A percentile compares a stretch with the other conserved stretches of the same genome.
Conservation (phyloP, 2,329 filamentous ascomycete genomes). For the Stagonosporopsis vannaccii region DNA sequence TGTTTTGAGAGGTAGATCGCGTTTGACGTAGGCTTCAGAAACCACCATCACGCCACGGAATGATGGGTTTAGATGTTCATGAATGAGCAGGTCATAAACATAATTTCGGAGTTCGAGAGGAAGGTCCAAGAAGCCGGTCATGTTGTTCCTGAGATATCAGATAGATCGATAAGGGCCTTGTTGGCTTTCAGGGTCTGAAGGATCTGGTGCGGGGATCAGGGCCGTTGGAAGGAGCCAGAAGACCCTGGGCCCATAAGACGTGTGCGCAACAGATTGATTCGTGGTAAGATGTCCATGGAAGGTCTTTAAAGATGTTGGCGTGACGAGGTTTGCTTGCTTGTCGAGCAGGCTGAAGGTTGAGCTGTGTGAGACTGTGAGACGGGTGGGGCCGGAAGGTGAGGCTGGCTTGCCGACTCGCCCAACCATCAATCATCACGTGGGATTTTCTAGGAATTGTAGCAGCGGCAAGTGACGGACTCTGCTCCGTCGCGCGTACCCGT, state of each 20-base stretch:
- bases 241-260: conserved; percentile 14
- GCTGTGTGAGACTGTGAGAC: conserved; percentile 20
- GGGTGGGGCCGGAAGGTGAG: conserved; percentile 18
- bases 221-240: conserved; percentile 1
- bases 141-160: conserved; percentile 17
- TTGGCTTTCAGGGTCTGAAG: conserved; percentile 21
- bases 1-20: conserved; percentile 36
- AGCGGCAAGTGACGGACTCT: conserved; percentile 8
- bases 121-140: conserved; percentile 42
- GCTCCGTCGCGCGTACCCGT: not conserved
- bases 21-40: conserved; percentile 37
- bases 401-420: conserved; percentile 13
- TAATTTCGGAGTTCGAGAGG: conserved; percentile 39
- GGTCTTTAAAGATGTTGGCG: conserved; percentile 2
- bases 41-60: conserved; percentile 42
- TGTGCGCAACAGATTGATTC: conserved; percentile 14
- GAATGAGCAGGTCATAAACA: conserved; percentile 38
- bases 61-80: conserved; percentile 29
- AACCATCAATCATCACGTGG: conserved; percentile 17
- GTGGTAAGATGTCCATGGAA: conserved; percentile 18
- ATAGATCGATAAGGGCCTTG: conserved; percentile 18
- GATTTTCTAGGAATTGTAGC: not conserved
- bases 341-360: conserved; percentile 16
- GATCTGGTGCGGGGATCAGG: conserved; percentile 21
- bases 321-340: conserved; percentile 3